Evolutionary conservation across 345 rosid genomes (phyloP).

Genomic region (Nasturtium officinale): DNA sequence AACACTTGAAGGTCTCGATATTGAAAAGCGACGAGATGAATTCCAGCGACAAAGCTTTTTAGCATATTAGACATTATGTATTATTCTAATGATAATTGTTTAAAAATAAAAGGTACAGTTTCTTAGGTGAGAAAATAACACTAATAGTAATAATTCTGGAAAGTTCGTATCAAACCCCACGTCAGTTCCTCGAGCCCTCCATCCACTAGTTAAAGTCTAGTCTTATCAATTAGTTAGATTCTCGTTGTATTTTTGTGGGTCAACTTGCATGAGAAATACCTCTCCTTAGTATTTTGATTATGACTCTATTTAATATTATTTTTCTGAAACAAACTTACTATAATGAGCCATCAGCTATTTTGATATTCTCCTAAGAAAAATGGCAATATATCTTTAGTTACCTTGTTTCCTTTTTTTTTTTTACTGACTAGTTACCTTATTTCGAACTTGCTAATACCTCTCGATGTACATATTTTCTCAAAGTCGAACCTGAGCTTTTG

Average conservation of each 20-base stretch:
- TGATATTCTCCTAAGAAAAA: neutral
- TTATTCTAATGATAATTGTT: neutral
- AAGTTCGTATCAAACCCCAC: constrained; percentile 37
- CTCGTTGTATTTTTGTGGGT: constrained; percentile 43
- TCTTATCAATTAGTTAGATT: constrained; percentile 42
- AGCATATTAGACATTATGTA: neutral
- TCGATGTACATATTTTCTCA: neutral
- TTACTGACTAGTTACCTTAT: neutral
- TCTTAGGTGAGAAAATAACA: neutral
- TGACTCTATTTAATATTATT: neutral
- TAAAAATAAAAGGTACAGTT: neutral
- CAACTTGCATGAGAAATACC: constrained; percentile 39
- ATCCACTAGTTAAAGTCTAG: constrained; percentile 36
- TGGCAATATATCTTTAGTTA: neutral
- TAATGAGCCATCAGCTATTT: neutral
- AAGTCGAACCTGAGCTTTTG: no score
- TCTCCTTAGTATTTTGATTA: constrained; percentile 9
- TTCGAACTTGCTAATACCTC: neutral
- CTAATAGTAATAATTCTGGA: constrained; percentile 22
- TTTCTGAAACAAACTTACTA: neutral
- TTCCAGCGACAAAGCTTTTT: constrained; percentile 4
- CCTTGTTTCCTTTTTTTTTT: neutral
- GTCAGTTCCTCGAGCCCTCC: constrained; percentile 76
- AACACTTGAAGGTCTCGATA: constrained; percentile 57
- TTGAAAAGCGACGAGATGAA: neutral